Conservation (phyloP, 352 stramenopile genomes). For the Globisporangium middletonii region DNA sequence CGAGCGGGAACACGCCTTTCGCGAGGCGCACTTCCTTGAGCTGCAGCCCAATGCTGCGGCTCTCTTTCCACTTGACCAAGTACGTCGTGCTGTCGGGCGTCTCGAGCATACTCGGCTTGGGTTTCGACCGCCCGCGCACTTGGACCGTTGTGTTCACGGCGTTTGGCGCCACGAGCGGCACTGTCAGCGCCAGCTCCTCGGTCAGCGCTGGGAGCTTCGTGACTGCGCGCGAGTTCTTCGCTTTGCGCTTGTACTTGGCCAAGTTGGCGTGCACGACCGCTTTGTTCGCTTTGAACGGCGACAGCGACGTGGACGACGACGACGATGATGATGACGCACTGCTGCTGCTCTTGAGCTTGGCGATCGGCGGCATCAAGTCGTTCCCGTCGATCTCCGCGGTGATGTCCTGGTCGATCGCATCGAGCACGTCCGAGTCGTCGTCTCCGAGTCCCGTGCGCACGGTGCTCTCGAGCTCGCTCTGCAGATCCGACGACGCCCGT, state of each 20-base stretch:
- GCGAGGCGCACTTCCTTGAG: conserved; percentile 73
- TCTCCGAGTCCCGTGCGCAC: conserved; percentile 6
- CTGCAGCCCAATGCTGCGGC: conserved; percentile 78
- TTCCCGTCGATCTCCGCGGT: conserved; percentile 44
- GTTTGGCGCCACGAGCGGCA: conserved; percentile 73
- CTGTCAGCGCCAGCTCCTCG: conserved; percentile 58
- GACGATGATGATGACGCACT: neutral
- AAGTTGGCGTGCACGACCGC: conserved; percentile 50
- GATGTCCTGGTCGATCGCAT: conserved; percentile 44
- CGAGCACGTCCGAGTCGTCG: conserved; percentile 14
- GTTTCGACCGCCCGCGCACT: conserved; percentile 71
- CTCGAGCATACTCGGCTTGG: conserved; percentile 68
- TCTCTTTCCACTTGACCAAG: conserved; percentile 87
- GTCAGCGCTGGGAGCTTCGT: conserved; percentile 57
- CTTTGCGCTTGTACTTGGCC: conserved; percentile 73
- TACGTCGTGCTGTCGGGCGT: conserved; percentile 82
- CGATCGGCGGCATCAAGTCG: conserved; percentile 43
- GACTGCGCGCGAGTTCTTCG: conserved; percentile 55
- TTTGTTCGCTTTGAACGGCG: conserved; percentile 27
- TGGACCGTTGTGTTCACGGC: conserved; percentile 81
- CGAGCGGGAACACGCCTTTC: conserved; percentile 75
- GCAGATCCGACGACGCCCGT: neutral
- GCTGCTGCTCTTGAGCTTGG: conserved; percentile 29
- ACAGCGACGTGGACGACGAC: conserved; percentile 3
- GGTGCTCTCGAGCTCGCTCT: conserved; percentile 8